Evolutionary conservation across 805 yeast genomes (phyloP).

Genomic region (Schwanniomyces occidentalis): DNA sequence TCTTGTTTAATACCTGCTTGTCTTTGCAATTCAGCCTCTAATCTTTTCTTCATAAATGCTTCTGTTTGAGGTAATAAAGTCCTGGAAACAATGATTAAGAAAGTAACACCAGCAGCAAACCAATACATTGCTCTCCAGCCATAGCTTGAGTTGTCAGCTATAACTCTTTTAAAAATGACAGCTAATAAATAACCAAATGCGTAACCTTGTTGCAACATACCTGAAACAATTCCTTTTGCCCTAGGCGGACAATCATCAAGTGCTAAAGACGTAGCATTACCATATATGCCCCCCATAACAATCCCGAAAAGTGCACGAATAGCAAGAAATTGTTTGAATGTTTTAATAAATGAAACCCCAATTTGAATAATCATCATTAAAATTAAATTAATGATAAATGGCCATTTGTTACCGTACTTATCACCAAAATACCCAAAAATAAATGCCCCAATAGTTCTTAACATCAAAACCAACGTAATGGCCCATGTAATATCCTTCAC

Average conservation of each 20-base stretch:
- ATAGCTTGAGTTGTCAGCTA: slow-evolving; percentile 44
- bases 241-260: slow-evolving; percentile 61
- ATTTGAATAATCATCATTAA: slow-evolving; percentile 58
- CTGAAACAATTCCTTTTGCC: slow-evolving; percentile 64
- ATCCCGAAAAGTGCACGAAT: slow-evolving; percentile 67
- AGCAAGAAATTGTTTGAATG: slow-evolving; percentile 57
- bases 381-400: slow-evolving; percentile 53
- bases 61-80: slow-evolving; percentile 60
- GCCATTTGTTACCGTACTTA: slow-evolving; percentile 66
- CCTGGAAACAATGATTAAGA: slow-evolving; percentile 59
- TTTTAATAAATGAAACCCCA: slow-evolving; percentile 65
- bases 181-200: slow-evolving; percentile 69
- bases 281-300: slow-evolving; percentile 72
- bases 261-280: slow-evolving; percentile 65
- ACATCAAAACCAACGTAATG: slow-evolving; percentile 68
- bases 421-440: slow-evolving; percentile 65
- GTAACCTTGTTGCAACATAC: slow-evolving; percentile 57
- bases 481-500: slow-evolving; percentile 68
- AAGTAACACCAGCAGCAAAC: slow-evolving; percentile 71
- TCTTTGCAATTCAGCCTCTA: slow-evolving; percentile 10
- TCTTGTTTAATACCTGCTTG: slow-evolving; percentile 10
- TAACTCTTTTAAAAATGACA: slow-evolving; percentile 64
- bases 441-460: slow-evolving; percentile 70
- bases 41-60: slow-evolving; percentile 37
- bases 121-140: slow-evolving; percentile 74